phyloP scores from a whole-genome alignment of 2,329 filamentous ascomycete species.

The Sclerotinia trifoliorum region DNA sequence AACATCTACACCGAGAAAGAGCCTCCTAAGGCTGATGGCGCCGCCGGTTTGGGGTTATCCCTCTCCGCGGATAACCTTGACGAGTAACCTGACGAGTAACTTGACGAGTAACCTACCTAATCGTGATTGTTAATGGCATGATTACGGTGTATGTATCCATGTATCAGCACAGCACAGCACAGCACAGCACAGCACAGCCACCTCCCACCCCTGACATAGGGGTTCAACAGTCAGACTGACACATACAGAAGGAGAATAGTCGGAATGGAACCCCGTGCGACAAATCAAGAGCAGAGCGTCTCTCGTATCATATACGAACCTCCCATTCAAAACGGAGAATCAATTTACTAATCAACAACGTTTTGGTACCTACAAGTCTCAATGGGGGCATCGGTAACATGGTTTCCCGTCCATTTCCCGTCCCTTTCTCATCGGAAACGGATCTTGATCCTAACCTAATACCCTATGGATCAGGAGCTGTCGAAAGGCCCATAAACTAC shows the following conservation, averaged over 20 bases:
- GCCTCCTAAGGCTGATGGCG: background rate
- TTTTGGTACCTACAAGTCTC: background rate
- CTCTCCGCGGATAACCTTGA: background rate
- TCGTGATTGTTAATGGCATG: background rate
- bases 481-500: background rate
- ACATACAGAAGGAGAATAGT: background rate
- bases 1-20: background rate
- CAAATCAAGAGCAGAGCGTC: background rate
- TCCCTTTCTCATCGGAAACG: background rate
- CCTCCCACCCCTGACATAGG: slow-evolving; percentile 2
- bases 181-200: background rate
- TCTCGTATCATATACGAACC: background rate
- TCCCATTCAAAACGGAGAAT: background rate
- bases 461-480: background rate
- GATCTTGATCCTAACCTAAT: background rate
- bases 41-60: background rate
- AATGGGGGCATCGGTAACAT: slow-evolving; percentile 1
- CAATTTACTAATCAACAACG: background rate
- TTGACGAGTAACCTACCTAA: background rate
- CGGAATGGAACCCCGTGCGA: background rate
- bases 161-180: too few relatives aligned
- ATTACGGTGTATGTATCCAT: background rate
- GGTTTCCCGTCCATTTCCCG: background rate
- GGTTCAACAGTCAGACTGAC: background rate
- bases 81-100: too few relatives aligned